Conservation (phyloP, 306 rosid genomes). For the Cucurbita pepo region DNA sequence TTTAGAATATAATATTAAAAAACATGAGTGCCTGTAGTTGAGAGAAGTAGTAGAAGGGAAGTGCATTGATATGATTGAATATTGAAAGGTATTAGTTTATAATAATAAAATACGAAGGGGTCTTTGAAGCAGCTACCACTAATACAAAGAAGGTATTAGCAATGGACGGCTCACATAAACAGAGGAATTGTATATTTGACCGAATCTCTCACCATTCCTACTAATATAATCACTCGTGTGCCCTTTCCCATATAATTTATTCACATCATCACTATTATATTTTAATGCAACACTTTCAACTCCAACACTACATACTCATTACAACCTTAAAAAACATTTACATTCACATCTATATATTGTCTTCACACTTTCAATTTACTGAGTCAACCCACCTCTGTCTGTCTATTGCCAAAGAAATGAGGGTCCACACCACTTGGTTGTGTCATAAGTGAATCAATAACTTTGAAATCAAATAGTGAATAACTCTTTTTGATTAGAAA, state of each 20-base stretch:
- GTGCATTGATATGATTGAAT: constrained; percentile 1
- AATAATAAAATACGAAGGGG: not conserved
- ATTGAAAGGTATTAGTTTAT: not conserved
- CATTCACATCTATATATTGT: not conserved
- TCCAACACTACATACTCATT: not conserved
- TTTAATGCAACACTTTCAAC: not conserved
- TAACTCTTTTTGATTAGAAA: not conserved
- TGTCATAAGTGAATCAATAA: not conserved
- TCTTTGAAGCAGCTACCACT: not conserved
- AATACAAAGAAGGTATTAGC: not conserved
- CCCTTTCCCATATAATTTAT: not conserved
- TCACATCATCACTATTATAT: not conserved
- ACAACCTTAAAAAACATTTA: not conserved
- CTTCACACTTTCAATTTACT: not conserved
- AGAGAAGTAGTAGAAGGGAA: not conserved
- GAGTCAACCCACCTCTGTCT: not conserved
- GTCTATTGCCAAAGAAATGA: not conserved
- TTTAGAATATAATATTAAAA: not conserved
- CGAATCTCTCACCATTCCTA: not conserved
- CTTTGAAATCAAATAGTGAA: not conserved
- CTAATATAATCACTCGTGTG: not conserved
- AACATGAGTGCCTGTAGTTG: not conserved
- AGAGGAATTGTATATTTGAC: not conserved
- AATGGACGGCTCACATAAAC: constrained; percentile 1
- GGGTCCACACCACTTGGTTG: not conserved